Percentiles rank a stretch among this genome's conserved stretches.
Conservation (phyloP, 345 rosid genomes). For the Leavenworthia alabamica region DNA sequence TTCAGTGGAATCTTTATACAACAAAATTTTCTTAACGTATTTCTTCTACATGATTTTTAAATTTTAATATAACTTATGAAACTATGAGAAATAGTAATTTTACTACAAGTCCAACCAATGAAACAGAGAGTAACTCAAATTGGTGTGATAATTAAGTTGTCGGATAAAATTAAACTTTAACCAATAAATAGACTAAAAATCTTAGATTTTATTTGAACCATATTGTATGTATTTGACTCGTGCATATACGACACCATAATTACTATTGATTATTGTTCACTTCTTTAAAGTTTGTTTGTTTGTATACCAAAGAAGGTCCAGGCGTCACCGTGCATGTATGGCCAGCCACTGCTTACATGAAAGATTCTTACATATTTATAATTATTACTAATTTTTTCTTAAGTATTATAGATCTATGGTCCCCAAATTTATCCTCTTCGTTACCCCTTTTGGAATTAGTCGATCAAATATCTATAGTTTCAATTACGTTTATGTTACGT, state of each 20-base stretch:
- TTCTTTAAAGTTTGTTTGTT: not conserved
- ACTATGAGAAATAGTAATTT: not conserved
- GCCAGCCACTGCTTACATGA: not conserved
- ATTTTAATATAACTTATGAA: not conserved
- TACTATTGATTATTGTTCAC: not conserved
- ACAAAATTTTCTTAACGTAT: not conserved
- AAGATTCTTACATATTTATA: not conserved
- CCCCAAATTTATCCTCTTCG: not conserved
- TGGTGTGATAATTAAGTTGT: not conserved
- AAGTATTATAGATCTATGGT: not conserved
- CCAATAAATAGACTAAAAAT: not conserved
- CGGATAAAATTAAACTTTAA: not conserved
- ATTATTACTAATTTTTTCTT: not conserved
- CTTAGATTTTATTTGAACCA: not conserved
- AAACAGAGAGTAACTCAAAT: not conserved
- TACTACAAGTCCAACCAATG: not conserved
- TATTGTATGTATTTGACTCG: not conserved
- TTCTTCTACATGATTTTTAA: not conserved
- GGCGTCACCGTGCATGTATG: not conserved
- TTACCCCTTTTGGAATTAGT: not conserved
- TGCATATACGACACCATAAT: constrained; percentile 1
- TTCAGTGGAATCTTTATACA: too few species aligned
- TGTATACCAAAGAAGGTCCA: not conserved
- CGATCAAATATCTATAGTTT: not conserved
- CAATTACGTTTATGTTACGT: not conserved